Evolutionary conservation across 495 filamentous ascomycete species (phyloP), one percentile per base, ranked within the genome.

Genomic region (Penicillium mononematosum): DNA sequence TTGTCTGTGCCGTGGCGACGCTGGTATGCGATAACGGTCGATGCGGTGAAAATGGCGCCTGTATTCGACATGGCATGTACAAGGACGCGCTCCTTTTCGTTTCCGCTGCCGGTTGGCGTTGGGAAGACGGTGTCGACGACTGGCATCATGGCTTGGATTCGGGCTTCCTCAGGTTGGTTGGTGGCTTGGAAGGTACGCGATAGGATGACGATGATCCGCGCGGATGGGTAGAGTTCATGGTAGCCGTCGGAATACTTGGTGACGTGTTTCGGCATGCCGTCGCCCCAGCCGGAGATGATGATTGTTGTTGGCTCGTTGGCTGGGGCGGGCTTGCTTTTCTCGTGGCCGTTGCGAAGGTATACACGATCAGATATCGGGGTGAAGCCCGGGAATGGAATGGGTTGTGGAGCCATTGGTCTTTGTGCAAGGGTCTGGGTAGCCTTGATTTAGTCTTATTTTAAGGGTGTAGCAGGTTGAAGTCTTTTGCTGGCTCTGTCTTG

Each of bases 161-260:
- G 71, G 29, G 70, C 61, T 10, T 73, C 68, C 17, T 81, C 71
- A 27, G 61, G 70, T 20, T 75, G 65, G 49, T 70, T 75, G 11
- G 74, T 66, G 11, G 78, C 76, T 5, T 72, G 70, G 11, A 80
- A 65, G 25, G 78, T 83, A 32, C 73, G 68, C 10, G 74, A 78
- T 54, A 82, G 70, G 41, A 81, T 71, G 22, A 81, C 75, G 11
- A 83, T 56, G 44, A 80, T 72, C 2, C 72, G 66, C 12, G 78
- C 64, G 8, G 58, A 57, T 0, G 81, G 81, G 55, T 70, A 83
- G 10, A 83, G 73, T n/a, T 70, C 65, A 27, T 71, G 67, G 62
- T 75, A 84, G 12, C 81, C 81, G 20, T 78, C 76, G 24, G 74
- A 70, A 54, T 83, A 84, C 59, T 84, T 84, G 57, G 69, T 56